Conservation (phyloP, 108 stramenopile species). For the Pseudonitzschia multiseries region DNA sequence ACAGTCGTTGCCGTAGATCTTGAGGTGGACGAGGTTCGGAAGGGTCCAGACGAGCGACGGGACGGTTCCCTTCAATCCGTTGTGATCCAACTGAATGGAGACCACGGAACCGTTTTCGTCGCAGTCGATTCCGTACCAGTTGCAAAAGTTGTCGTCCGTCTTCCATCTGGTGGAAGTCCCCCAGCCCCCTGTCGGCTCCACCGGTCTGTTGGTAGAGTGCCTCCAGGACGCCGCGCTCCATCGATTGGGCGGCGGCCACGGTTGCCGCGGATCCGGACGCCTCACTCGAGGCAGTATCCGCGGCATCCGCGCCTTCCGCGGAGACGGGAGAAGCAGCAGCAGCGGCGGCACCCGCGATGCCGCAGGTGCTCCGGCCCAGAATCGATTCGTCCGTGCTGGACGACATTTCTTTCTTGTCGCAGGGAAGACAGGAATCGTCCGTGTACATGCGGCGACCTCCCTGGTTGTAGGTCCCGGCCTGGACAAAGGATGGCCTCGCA, state of each 20-base stretch:
- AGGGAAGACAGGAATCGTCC: constrained; percentile 18
- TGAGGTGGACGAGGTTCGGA: constrained; percentile 30
- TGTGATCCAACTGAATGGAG: constrained; percentile 34
- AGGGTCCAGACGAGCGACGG: constrained; percentile 43
- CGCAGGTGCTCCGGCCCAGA: constrained; percentile 39
- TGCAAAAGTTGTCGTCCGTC: constrained; percentile 34
- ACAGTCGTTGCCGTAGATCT: constrained; percentile 44
- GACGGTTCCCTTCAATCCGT: constrained; percentile 42
- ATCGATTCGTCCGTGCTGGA: background rate
- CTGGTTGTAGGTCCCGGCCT: constrained; percentile 15
- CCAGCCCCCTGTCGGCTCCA: constrained; percentile 34
- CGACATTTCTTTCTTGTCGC: constrained; percentile 2
- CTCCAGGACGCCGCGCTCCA: constrained; percentile 46
- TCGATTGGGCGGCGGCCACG: constrained; percentile 10
- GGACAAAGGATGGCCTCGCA: constrained; percentile 35
- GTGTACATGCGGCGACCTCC: background rate
- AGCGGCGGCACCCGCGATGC: background rate
- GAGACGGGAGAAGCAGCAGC: background rate
- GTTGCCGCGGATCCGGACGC: background rate
- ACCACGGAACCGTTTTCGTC: constrained; percentile 31
- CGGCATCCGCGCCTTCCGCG: background rate
- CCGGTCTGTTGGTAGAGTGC: constrained; percentile 32
- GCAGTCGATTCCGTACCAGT: constrained; percentile 42
- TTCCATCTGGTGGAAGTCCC: constrained; percentile 43
- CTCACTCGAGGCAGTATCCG: background rate